Percentiles rank a stretch among this genome's conserved stretches.
phyloP scores from a whole-genome alignment of 768 basidiomycete genomes.

The Calocera cornea region DNA sequence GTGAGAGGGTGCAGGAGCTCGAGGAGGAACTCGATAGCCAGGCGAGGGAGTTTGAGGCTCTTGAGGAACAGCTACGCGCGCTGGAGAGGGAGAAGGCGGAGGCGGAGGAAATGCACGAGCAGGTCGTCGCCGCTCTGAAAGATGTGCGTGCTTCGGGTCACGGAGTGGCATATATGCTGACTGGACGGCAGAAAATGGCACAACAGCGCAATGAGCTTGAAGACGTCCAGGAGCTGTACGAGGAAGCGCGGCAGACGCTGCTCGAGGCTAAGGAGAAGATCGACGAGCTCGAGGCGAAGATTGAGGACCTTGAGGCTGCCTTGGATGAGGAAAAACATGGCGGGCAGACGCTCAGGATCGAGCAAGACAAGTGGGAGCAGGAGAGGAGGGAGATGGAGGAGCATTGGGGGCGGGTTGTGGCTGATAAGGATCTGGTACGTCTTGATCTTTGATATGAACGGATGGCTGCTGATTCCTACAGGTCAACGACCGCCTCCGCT shows the following conservation, averaged over 20 bases:
- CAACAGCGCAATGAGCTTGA: constrained; percentile 15
- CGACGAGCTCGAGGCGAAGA: constrained; percentile 58
- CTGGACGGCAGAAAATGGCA: constrained; percentile 9
- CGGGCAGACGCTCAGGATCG: constrained; percentile 11
- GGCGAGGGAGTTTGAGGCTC: constrained; percentile 38
- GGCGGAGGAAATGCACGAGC: constrained; percentile 44
- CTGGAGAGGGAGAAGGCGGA: constrained; percentile 52
- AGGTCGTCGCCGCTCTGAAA: constrained; percentile 61
- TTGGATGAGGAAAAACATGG: constrained; percentile 32
- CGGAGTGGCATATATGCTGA: background rate
- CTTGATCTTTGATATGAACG: background rate
- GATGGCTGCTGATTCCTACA: constrained; percentile 4
- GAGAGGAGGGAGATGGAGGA: constrained; percentile 19
- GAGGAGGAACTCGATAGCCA: constrained; percentile 73
- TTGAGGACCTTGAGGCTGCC: constrained; percentile 49
- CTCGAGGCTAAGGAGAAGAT: constrained; percentile 29
- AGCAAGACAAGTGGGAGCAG: constrained; percentile 15
- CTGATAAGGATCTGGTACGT: constrained; percentile 7
- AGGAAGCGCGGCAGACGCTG: constrained; percentile 47
- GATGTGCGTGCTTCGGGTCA: constrained; percentile 38
- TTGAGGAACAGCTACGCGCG: constrained; percentile 36
- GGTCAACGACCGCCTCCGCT: constrained; percentile 16
- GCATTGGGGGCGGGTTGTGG: constrained; percentile 7
- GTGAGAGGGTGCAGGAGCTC: constrained; percentile 61
- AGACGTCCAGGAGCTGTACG: constrained; percentile 33